Evolutionary conservation across 768 basidiomycete species (phyloP).

Genomic region (Boletus tomentosulus): DNA sequence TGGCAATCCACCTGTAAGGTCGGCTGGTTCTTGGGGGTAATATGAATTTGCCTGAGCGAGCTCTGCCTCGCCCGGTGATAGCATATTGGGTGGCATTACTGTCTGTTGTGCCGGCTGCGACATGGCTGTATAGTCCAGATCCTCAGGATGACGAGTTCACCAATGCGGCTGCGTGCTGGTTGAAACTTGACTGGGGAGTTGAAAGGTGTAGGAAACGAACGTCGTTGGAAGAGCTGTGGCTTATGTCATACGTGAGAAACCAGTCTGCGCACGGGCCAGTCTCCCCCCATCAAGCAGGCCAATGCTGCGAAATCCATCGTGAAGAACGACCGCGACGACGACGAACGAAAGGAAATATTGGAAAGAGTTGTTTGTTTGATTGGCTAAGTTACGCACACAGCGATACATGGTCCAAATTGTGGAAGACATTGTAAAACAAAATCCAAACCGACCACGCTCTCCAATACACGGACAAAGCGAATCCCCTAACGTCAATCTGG

Average conservation of each 20-base stretch:
- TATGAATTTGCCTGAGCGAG: conserved; percentile 52
- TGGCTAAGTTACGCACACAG: conserved; percentile 51
- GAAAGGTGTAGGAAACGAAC: conserved; percentile 31
- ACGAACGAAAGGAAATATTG: conserved; percentile 27
- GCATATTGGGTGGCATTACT: conserved; percentile 62
- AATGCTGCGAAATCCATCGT: conserved; percentile 16
- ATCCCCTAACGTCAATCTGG: not conserved
- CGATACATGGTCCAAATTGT: conserved; percentile 64
- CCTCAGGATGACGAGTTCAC: conserved; percentile 9
- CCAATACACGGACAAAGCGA: conserved; percentile 39
- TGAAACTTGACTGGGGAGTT: conserved; percentile 14
- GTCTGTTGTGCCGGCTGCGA: conserved; percentile 49
- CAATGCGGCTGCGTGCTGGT: conserved; percentile 17
- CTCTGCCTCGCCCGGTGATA: conserved; percentile 49
- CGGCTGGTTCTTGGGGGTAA: conserved; percentile 73
- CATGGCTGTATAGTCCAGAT: conserved; percentile 32
- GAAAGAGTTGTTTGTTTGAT: conserved; percentile 44
- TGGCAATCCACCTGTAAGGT: conserved; percentile 78
- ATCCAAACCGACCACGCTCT: conserved; percentile 41
- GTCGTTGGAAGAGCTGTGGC: conserved; percentile 42
- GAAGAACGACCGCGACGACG: conserved; percentile 28
- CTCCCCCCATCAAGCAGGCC: conserved; percentile 25
- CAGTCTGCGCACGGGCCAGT: conserved; percentile 54
- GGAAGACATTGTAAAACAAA: conserved; percentile 76
- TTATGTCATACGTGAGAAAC: conserved; percentile 47